Percentiles rank a stretch among this genome's conserved stretches.
These are phyloP conservation scores for Pseudophaeomoniella oleicola DNA, from an alignment of 2,329 filamentous ascomycete species.

Conservation along the genomic window DNA sequence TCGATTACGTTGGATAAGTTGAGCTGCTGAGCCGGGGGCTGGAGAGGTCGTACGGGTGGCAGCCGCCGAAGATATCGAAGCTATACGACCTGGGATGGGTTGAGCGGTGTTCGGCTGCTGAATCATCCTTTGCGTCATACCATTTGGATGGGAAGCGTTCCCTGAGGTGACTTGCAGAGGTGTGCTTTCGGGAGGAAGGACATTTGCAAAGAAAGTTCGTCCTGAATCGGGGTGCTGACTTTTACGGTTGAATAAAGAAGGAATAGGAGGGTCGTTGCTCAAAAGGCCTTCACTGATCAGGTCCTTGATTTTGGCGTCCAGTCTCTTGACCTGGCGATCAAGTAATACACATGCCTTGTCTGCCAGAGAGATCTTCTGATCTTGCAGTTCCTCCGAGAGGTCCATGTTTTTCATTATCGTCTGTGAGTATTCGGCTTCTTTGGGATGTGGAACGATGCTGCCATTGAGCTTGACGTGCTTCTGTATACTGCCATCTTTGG, in stretches of 20 bases:
- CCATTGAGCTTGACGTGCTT: slow-evolving; percentile 52
- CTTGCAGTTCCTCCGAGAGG: slow-evolving; percentile 40
- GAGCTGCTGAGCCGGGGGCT: slow-evolving; percentile 23
- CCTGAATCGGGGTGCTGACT: slow-evolving; percentile 27
- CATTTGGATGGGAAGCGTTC: slow-evolving; percentile 37
- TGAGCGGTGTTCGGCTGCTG: slow-evolving; percentile 28
- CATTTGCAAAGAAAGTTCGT: slow-evolving; percentile 35
- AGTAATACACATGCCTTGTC: slow-evolving; percentile 46
- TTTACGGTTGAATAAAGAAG: slow-evolving; percentile 40
- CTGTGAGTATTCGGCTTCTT: slow-evolving; percentile 47
- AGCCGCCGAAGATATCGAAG: slow-evolving; percentile 19
- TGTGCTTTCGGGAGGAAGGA: slow-evolving; percentile 26
- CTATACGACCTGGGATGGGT: slow-evolving; percentile 14
- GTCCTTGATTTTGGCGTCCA: slow-evolving; percentile 48
- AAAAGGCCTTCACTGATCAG: slow-evolving; percentile 45
- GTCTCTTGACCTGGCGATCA: slow-evolving; percentile 47
- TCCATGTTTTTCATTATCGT: slow-evolving; percentile 44
- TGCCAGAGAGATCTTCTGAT: slow-evolving; percentile 46
- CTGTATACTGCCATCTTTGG: slow-evolving; percentile 46
- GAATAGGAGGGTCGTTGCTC: slow-evolving; percentile 42
- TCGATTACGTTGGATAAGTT: slow-evolving; percentile 28
- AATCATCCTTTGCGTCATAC: slow-evolving; percentile 35
- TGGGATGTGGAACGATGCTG: slow-evolving; percentile 45
- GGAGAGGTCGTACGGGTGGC: slow-evolving; percentile 22
- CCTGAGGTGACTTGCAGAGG: slow-evolving; percentile 41